Evolutionary conservation across 2,329 filamentous ascomycete species (phyloP).

Genomic region (Ambrosiella xylebori): DNA sequence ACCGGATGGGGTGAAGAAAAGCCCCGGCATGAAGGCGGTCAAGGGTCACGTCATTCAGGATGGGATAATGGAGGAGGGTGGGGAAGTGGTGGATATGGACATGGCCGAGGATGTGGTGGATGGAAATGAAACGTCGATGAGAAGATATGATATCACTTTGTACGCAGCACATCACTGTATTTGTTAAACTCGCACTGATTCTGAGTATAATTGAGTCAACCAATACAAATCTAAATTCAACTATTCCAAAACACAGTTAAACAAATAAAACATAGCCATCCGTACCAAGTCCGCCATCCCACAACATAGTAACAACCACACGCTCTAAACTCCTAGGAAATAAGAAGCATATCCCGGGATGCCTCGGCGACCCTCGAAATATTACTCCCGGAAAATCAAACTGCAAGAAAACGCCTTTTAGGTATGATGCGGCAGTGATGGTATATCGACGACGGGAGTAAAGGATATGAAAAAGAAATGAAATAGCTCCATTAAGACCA

Average conservation of each 20-base stretch:
- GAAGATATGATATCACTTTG: too few relatives aligned
- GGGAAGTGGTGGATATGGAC: background rate
- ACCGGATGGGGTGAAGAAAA: too few relatives aligned
- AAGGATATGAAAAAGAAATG: background rate
- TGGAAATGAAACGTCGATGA: background rate
- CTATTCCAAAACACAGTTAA: background rate
- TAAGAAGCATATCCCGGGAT: background rate
- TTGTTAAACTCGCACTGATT: background rate
- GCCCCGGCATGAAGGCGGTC: too few relatives aligned
- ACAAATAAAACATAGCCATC: background rate
- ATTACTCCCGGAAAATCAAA: background rate
- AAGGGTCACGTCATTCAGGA: too few relatives aligned
- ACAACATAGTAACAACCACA: too few relatives aligned
- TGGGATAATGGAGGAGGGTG: too few relatives aligned
- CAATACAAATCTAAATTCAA: background rate
- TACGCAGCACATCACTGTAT: too few relatives aligned
- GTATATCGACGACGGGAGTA: background rate
- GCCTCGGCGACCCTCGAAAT: background rate
- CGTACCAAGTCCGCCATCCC: too few relatives aligned
- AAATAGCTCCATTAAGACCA: background rate
- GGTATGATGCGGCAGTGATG: background rate
- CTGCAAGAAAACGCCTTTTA: background rate
- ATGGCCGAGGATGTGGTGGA: background rate
- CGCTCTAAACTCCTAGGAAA: too few relatives aligned
- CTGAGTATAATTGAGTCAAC: background rate